Evolutionary conservation across 306 rosid species (phyloP).

Genomic region (Sindora glabra): DNA sequence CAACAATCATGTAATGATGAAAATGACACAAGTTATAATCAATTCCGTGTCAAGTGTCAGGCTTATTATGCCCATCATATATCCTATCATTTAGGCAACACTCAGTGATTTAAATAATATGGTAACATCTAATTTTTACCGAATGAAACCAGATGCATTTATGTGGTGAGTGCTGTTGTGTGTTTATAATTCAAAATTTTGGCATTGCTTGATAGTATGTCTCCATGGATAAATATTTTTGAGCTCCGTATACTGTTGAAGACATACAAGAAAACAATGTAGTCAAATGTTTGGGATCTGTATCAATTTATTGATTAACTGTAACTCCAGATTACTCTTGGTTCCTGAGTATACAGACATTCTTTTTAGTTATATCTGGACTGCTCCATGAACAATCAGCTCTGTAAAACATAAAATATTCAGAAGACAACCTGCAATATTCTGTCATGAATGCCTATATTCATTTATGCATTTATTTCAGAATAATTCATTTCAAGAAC

Average conservation of each 20-base stretch:
- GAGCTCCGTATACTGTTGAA: too few species aligned
- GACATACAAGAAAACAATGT: not conserved
- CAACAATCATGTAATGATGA: constrained; percentile 5
- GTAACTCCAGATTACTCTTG: not conserved
- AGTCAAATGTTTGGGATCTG: not conserved
- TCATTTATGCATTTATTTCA: constrained; percentile 40
- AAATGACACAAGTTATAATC: not conserved
- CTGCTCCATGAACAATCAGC: constrained; percentile 1
- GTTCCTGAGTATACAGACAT: constrained; percentile 5
- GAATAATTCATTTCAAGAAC: constrained; percentile 69
- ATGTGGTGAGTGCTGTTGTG: not conserved
- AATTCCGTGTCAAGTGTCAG: not conserved
- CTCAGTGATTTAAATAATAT: too few species aligned
- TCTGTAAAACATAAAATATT: too few species aligned
- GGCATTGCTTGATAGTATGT: not conserved
- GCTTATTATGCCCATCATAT: not conserved
- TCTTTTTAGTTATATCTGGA: not conserved
- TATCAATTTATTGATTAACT: not conserved
- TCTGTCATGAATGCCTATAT: constrained; percentile 13
- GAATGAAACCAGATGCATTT: too few species aligned
- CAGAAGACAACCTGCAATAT: too few species aligned
- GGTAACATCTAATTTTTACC: too few species aligned
- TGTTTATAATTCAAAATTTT: not conserved
- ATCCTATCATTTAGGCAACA: too few species aligned
- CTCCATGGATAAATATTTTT: not conserved